Base-by-base conservation (phyloP, 768 basidiomycete species). In the Calvatia gigantea region DNA sequence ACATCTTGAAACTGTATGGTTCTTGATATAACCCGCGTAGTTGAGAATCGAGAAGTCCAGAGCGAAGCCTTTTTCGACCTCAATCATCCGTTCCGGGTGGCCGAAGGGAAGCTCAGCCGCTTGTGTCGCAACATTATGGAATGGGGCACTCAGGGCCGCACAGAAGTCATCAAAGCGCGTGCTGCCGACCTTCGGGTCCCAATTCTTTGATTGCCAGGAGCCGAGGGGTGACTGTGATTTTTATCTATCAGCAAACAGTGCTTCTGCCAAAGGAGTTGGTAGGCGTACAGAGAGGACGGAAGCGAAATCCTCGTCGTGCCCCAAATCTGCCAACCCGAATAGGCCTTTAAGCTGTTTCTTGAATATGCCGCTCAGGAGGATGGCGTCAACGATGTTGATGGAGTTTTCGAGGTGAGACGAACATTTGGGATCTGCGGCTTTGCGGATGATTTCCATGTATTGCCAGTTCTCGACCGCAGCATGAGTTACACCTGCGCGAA, bases 381-480 rank as follows among this genome's bases (percentile, higher is more conserved):
- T 72, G 14, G 65, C 47, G 63, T 94, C 91, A 56, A 94, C 80
- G 4, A 77, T 74, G 28, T 70, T 56, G 56, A 91, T 78, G 6
- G 85, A 67, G 27, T 77, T 77, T 62, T 83, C 77, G 29, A 91
- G 71, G 60, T 83, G 81, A 7, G 64, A 62, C 4, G 83, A 80
- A 66, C 88, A 92, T 35, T 69, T 74, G 0, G 80, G 76, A 61
- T 89, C 83, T 2, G 88, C 87, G 23, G 81, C 85, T 12, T 72
- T 75, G 48, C 89, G 80, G 60, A 90, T 88, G 62, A 95, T 78
- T 37, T 93, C 90, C 78, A 86, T 86, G 70, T 95, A 97, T 69
- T 96, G 83, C 84, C 92, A 93, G 63, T 89, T 91, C 59, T 82
- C 74, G 31, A 94, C 70, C 6, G 82, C 68, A 2, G 95, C 94